These are phyloP conservation scores for Haplographium delicatum DNA, from an alignment of 495 filamentous ascomycete genomes.

Conservation along the genomic window DNA sequence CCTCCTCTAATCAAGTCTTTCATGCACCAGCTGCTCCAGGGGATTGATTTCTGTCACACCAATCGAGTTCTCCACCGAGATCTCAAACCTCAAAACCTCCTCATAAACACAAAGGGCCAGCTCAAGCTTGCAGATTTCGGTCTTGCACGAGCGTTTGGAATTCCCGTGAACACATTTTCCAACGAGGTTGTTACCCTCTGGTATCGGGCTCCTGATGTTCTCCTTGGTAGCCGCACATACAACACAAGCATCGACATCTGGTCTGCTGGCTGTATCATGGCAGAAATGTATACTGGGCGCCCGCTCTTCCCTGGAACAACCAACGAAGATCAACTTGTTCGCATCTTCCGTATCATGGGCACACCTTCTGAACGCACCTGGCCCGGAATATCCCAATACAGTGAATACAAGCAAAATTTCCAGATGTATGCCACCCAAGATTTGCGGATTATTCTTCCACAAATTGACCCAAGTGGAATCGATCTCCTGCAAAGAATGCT, in stretches of 20 bases:
- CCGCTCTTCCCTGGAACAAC: constrained; percentile 93
- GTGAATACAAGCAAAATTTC: constrained; percentile 91
- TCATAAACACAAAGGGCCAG: constrained; percentile 88
- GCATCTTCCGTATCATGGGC: constrained; percentile 97
- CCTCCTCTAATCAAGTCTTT: constrained; percentile 89
- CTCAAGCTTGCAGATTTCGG: constrained; percentile 96
- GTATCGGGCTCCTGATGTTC: constrained; percentile 92
- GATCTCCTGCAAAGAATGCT: constrained; percentile 87
- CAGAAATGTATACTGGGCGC: constrained; percentile 92
- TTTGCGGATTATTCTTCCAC: constrained; percentile 75
- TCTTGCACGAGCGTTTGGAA: constrained; percentile 87
- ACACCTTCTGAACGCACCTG: constrained; percentile 88
- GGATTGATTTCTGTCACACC: constrained; percentile 95
- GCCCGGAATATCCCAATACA: constrained; percentile 84
- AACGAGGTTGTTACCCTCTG: constrained; percentile 97
- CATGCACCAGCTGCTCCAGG: constrained; percentile 91
- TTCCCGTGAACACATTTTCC: constrained; percentile 96
- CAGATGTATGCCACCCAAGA: constrained; percentile 95
- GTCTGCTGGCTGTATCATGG: constrained; percentile 98
- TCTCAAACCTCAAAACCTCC: constrained; percentile 89
- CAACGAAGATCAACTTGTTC: constrained; percentile 91
- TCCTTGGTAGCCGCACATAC: constrained; percentile 86
- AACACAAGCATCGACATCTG: constrained; percentile 98
- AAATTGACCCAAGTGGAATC: constrained; percentile 81
- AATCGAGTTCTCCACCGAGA: constrained; percentile 96